Conservation (phyloP, 1,284 basidiomycete species). For the Pseudozyma flocculosa region DNA sequence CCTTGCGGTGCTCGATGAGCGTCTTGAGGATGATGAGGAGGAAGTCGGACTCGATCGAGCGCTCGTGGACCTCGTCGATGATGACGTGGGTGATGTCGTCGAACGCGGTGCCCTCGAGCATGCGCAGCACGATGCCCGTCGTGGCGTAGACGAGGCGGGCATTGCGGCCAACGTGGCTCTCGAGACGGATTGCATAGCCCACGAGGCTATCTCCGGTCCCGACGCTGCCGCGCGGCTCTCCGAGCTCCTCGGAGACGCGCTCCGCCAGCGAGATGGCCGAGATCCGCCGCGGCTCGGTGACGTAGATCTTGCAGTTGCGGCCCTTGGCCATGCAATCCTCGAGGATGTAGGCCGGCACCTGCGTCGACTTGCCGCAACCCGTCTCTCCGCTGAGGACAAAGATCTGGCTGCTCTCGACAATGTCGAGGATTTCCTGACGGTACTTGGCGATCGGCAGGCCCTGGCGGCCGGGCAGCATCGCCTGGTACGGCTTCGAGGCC, state of each 20-base stretch:
- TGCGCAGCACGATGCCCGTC: slow-evolving; percentile 92
- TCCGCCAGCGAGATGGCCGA: slow-evolving; percentile 96
- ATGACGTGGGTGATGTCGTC: slow-evolving; percentile 93
- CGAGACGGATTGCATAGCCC: slow-evolving; percentile 91
- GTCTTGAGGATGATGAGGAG: slow-evolving; percentile 91
- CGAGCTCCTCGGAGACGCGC: slow-evolving; percentile 89
- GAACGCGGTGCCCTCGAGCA: slow-evolving; percentile 88
- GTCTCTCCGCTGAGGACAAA: slow-evolving; percentile 96
- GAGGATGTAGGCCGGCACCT: slow-evolving; percentile 90
- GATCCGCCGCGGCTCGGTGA: slow-evolving; percentile 94
- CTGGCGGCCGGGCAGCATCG: slow-evolving; percentile 80
- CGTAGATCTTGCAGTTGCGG: slow-evolving; percentile 84
- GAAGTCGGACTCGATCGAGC: slow-evolving; percentile 97
- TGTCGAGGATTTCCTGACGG: slow-evolving; percentile 72
- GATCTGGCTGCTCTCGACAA: slow-evolving; percentile 77
- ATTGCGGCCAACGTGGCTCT: slow-evolving; percentile 68
- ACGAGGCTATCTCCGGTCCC: slow-evolving; percentile 80
- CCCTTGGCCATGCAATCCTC: slow-evolving; percentile 85
- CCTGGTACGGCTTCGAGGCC: slow-evolving; percentile 66
- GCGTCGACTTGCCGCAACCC: slow-evolving; percentile 97
- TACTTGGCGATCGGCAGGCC: slow-evolving; percentile 84
- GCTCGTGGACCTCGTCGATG: slow-evolving; percentile 87
- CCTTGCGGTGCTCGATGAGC: slow-evolving; percentile 74
- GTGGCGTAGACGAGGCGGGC: slow-evolving; percentile 65
- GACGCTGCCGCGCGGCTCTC: slow-evolving; percentile 77